Evolutionary conservation across 2,329 filamentous ascomycete genomes (phyloP).

Genomic region (Pyricularia sp.): DNA sequence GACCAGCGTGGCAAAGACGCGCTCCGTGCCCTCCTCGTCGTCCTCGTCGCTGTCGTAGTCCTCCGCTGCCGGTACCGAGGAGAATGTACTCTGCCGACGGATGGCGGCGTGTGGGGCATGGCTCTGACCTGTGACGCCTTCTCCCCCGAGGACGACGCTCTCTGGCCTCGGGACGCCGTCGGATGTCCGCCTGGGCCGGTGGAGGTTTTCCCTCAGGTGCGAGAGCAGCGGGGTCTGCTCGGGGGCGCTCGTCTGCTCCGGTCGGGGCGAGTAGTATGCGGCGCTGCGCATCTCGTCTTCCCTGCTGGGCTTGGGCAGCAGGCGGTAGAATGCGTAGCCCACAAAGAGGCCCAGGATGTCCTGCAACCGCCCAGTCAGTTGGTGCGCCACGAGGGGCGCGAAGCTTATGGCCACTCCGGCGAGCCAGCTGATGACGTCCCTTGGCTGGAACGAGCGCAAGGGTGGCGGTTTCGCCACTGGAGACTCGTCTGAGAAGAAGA

Average conservation of each 20-base stretch:
- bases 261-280: neutral
- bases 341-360: neutral
- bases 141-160: conserved; percentile 18
- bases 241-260: neutral
- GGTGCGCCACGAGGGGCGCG: conserved; percentile 37
- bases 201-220: neutral
- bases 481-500: conserved; percentile 43
- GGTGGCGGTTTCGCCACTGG: conserved; percentile 37
- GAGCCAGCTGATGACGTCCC: conserved; percentile 32
- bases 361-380: conserved; percentile 25
- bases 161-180: conserved; percentile 20
- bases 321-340: conserved; percentile 20
- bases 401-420: conserved; percentile 30
- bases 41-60: conserved; percentile 49
- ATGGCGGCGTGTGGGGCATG: conserved; percentile 8
- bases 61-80: conserved; percentile 22
- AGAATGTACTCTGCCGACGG: conserved; percentile 36
- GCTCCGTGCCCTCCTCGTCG: conserved; percentile 43
- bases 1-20: conserved; percentile 46
- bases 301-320: conserved; percentile 25
- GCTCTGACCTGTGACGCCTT: neutral
- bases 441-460: conserved; percentile 24
- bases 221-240: conserved; percentile 1
- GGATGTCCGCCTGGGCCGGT: conserved; percentile 13
- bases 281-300: conserved; percentile 2